Base-by-base conservation (phyloP, 805 yeast species). In the Ogataea pilisensis region DNA sequence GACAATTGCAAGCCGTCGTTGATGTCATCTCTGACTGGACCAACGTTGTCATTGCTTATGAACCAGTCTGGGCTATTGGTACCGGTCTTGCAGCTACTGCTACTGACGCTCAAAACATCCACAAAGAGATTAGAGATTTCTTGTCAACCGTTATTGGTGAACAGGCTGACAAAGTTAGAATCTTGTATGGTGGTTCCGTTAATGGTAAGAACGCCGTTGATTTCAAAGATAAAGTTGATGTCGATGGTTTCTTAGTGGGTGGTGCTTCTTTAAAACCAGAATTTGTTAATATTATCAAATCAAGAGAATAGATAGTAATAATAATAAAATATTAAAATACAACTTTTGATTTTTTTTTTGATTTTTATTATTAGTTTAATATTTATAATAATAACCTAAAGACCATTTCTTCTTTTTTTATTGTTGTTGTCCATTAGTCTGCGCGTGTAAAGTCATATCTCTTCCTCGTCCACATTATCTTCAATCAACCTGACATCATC, bases 21-120 rank as follows among this genome's bases (percentile, higher is more conserved):
- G 84, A 80, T 64, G 73, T 82, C 47, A 82, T 88, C 49, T 42
- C 51, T 17, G 97, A 90, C 81, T 91, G 98, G 98, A 60, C 84
- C 50, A 76, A 85, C 68, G 75, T 93, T 54, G 98, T 93, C 53
- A 72, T 93, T 67, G 99, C 99, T 61, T 93, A 93, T 75, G 99
- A 93, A 76, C 99, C 99, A 59, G 96, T 93, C 55, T 93, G 99
- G 99, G 99, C 99, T 59, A 93, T 93, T 60, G 99, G 99, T 68
- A 90, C 98, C 57, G 99, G 99, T 64, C 80, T 93, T 64, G 96
- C 98, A 60, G 98, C 99, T 48, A 93, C 99, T 57, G 89, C 99
- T 55, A 86, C 85, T 55, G 99, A 93, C 65, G 99, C 99, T 55
- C 96, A 93, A 75, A 88, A 82, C 54, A 87, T 93, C 61, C 99